These are phyloP conservation scores for Neonectria faginata DNA, from an alignment of 2,329 filamentous ascomycete species.

Conservation along the genomic window DNA sequence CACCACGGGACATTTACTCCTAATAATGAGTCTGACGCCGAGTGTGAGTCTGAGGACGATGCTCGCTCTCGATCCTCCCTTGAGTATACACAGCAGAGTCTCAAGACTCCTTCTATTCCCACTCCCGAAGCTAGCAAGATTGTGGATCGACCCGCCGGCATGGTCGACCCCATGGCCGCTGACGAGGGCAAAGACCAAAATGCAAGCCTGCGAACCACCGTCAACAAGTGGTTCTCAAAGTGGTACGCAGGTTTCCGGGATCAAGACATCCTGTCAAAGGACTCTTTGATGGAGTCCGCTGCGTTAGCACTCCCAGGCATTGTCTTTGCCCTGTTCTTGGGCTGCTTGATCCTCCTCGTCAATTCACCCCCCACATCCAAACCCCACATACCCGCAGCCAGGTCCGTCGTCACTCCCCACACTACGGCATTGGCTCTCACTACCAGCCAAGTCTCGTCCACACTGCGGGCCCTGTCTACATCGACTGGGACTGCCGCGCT, in stretches of 20 bases:
- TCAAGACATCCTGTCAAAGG: slow-evolving; percentile 20
- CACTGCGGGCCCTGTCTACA: slow-evolving; percentile 26
- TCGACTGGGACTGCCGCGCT: slow-evolving; percentile 43
- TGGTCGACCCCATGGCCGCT: slow-evolving; percentile 15
- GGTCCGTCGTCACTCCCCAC: slow-evolving; percentile 41
- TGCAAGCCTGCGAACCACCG: slow-evolving; percentile 22
- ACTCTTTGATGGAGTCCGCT: slow-evolving; percentile 34
- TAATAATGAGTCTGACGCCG: slow-evolving; percentile 40
- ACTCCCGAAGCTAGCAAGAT: slow-evolving; percentile 51
- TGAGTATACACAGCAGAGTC: slow-evolving; percentile 62
- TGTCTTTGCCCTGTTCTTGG: slow-evolving; percentile 41
- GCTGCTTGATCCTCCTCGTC: slow-evolving; percentile 45
- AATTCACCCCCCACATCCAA: slow-evolving; percentile 42
- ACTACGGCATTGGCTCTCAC: slow-evolving; percentile 37
- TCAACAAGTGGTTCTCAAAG: slow-evolving; percentile 30
- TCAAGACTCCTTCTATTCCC: slow-evolving; percentile 57
- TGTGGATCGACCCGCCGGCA: slow-evolving; percentile 35
- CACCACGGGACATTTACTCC: slow-evolving; percentile 31
- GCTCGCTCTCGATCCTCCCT: slow-evolving; percentile 56
- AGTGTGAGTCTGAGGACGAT: slow-evolving; percentile 57
- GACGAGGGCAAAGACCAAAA: slow-evolving; percentile 26
- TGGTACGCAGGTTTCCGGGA: slow-evolving; percentile 34
- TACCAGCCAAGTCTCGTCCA: slow-evolving; percentile 37
- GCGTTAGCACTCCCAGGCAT: slow-evolving; percentile 42
- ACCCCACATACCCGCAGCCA: slow-evolving; percentile 44